Conservation (phyloP, 1,284 basidiomycete species). For the Pseudozyma pruni region DNA sequence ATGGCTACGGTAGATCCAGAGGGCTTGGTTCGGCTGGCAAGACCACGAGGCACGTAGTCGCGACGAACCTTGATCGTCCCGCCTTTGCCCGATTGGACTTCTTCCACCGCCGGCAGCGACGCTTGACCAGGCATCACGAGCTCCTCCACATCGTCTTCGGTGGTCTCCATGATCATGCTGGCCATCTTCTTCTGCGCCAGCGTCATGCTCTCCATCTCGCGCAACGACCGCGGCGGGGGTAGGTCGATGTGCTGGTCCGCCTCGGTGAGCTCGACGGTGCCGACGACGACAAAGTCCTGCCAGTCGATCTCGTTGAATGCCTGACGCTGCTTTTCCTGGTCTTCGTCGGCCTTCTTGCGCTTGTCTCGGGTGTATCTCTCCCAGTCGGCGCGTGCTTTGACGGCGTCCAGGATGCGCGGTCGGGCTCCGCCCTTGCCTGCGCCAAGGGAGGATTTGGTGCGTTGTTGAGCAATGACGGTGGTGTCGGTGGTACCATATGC, state of each 20-base stretch:
- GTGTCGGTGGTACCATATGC: conserved; percentile 46
- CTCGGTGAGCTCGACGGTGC: conserved; percentile 97
- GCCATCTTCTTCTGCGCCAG: conserved; percentile 97
- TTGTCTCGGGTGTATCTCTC: conserved; percentile 83
- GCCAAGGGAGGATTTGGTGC: conserved; percentile 18
- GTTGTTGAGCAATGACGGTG: conserved; percentile 13
- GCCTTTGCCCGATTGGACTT: conserved; percentile 17
- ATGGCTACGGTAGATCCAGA: conserved; percentile 11
- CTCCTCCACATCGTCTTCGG: conserved; percentile 75
- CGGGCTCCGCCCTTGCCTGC: conserved; percentile 63
- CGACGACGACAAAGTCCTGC: conserved; percentile 99
- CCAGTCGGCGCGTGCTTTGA: conserved; percentile 84
- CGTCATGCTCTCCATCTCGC: conserved; percentile 95
- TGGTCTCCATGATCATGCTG: conserved; percentile 93
- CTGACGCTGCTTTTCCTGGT: conserved; percentile 74
- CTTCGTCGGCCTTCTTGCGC: conserved; percentile 85
- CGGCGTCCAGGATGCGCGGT: conserved; percentile 82
- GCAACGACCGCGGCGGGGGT: conserved; percentile 91
- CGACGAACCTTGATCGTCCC: conserved; percentile 77
- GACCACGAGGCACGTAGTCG: conserved; percentile 82
- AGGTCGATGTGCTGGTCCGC: conserved; percentile 84
- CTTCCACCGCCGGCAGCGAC: conserved; percentile 7
- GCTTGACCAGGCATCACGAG: conserved; percentile 35
- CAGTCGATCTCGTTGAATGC: conserved; percentile 92
- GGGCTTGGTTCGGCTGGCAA: conserved; percentile 40